phyloP scores from a whole-genome alignment of 225 moss, liverwort and hornwort species.

The Asterella californica region DNA sequence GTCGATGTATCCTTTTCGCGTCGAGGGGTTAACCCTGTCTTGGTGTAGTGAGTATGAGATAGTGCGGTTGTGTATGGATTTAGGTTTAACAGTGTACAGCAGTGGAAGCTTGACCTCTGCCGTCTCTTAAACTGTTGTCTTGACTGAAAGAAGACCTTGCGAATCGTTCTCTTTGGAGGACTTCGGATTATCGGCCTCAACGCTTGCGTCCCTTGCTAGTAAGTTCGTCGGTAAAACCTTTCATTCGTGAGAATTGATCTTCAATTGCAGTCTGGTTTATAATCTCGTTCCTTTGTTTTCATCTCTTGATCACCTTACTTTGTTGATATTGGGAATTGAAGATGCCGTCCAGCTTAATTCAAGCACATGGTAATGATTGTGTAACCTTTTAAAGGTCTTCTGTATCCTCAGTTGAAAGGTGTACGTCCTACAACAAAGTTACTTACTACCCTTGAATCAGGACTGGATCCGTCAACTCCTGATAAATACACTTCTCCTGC shows the following conservation, averaged over 20 bases:
- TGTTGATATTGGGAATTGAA: no score
- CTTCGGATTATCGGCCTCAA: slow-evolving; percentile 48
- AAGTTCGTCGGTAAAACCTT: slow-evolving; percentile 10
- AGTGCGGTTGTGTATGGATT: background rate
- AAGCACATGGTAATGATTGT: background rate
- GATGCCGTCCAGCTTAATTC: no score
- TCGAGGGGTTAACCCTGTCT: background rate
- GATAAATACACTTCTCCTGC: slow-evolving; percentile 12
- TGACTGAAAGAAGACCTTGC: slow-evolving; percentile 16
- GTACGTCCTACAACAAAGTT: no score
- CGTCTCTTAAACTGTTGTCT: background rate
- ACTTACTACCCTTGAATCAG: slow-evolving; percentile 6
- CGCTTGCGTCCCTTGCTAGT: slow-evolving; percentile 42
- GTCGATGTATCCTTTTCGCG: slow-evolving; percentile 36
- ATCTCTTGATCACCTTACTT: no score
- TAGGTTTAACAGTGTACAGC: no score
- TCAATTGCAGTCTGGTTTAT: background rate
- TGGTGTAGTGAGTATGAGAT: background rate
- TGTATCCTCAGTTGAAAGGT: no score
- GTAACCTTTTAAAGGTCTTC: background rate
- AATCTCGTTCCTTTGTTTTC: background rate
- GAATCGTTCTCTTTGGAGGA: slow-evolving; percentile 38
- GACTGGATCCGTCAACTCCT: slow-evolving; percentile 18
- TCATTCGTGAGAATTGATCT: background rate
- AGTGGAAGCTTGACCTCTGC: background rate